A percentile compares a stretch with the other conserved stretches of the same genome.
These are phyloP conservation scores for Hymenoscyphus scutula DNA, from an alignment of 2,329 filamentous ascomycete species.

Conservation along the genomic window DNA sequence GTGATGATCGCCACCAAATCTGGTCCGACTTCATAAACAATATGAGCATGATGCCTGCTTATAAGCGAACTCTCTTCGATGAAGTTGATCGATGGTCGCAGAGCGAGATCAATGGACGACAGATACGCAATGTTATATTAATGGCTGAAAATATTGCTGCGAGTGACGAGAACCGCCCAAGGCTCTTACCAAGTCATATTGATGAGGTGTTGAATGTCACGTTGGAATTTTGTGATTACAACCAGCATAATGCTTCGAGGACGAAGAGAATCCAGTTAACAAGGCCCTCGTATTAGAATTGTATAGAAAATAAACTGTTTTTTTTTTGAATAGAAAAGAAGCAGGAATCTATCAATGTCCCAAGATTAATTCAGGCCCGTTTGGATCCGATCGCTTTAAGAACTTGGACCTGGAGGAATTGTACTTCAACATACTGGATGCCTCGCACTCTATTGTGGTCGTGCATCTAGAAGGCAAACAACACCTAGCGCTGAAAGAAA, in stretches of 20 bases:
- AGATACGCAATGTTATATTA: slow-evolving; percentile 18
- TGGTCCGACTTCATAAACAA: slow-evolving; percentile 16
- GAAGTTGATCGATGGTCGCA: slow-evolving; percentile 11
- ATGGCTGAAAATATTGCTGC: slow-evolving; percentile 6
- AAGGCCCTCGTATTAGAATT: not conserved
- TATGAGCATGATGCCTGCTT: slow-evolving; percentile 5
- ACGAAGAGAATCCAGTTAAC: slow-evolving; percentile 2
- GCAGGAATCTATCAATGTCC: no score
- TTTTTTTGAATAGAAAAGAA: no score
- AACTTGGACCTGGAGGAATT: no score
- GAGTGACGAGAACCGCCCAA: not conserved
- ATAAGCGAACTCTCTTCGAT: slow-evolving; percentile 6
- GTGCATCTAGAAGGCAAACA: no score
- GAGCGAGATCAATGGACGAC: slow-evolving; percentile 18
- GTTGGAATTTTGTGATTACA: slow-evolving; percentile 8
- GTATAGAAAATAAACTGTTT: no score
- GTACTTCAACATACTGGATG: no score
- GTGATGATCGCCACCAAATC: slow-evolving; percentile 8
- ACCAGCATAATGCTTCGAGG: not conserved
- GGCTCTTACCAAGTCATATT: slow-evolving; percentile 1
- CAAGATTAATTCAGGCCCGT: no score
- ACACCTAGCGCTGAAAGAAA: no score
- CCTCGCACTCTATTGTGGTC: no score
- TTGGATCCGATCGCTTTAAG: no score
- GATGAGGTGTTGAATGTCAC: slow-evolving; percentile 9